Base-by-base conservation (phyloP, 2,329 filamentous ascomycete genomes). In the Cladosporium sp. region DNA sequence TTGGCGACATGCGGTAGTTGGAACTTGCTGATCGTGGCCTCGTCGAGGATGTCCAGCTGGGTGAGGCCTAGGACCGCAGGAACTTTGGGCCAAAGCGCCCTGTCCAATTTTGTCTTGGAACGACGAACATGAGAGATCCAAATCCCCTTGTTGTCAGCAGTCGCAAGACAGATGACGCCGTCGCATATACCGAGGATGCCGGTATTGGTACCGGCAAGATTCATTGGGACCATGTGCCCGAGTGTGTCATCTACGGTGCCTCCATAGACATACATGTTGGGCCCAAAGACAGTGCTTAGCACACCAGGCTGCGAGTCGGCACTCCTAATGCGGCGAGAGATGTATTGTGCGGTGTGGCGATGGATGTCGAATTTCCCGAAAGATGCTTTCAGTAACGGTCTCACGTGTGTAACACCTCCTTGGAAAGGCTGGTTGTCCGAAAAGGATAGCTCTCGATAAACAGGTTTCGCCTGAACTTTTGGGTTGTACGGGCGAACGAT, bases 261-360 rank as follows among this genome's bases (percentile, higher is more conserved):
- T 18, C 70, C 70, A 47, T 72, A 72, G 12, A 72, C 47, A 41
- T 71, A 72, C 12, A 72, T 57, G 43, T 54, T 65, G 7, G 58
- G 59, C 1, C 68, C 69, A 35, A 72, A 67, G 1, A 70, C 47
- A 20, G 57, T 60, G 48, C 66, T 71, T 27, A 71, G 57, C 38
- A 65, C 69, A 29, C 70, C 70, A 3, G 70, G 70, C 56, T 72
- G 70, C 1, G 70, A 72, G 53, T 72, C 70, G 27, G 62, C 64
- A 42, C 63, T 67, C n/a, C 70, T 62, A 13, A 72, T 69, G 27
- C 69, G 62, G n/a, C 70, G 63, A 1, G 70, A 72, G n/a, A 72
- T 67, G 42, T 69, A 63, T 38, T 60, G 57, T 20, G 69, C 65
- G 2, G 53, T 59, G 55, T 72, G 69, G 6, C 53, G 60, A 9